Conservation (phyloP, 2,329 filamentous ascomycete genomes). For the Bretziella fagacearum region DNA sequence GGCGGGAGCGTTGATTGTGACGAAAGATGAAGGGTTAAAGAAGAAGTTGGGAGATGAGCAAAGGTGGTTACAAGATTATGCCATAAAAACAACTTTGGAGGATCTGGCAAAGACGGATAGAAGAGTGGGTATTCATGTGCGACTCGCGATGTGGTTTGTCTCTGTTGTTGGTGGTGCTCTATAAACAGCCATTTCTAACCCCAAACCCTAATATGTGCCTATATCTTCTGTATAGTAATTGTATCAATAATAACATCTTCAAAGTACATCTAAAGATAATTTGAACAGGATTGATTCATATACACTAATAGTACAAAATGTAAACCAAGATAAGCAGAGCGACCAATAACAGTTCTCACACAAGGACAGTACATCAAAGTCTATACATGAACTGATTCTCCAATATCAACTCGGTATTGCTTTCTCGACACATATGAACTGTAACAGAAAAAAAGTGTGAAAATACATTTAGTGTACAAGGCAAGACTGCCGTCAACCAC, state of each 20-base stretch:
- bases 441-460: neutral
- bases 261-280: too few relatives aligned
- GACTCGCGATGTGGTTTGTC: constrained; percentile 89
- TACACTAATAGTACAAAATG: neutral
- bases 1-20: constrained; percentile 73
- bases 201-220: neutral
- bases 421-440: neutral
- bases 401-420: neutral
- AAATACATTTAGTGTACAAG: constrained; percentile 15
- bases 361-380: neutral
- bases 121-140: constrained; percentile 68
- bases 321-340: neutral
- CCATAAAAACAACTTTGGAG: constrained; percentile 49
- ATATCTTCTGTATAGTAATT: too few relatives aligned
- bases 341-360: neutral
- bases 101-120: constrained; percentile 71
- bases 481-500: neutral
- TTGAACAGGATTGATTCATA: neutral
- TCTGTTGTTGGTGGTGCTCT: constrained; percentile 72
- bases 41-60: constrained; percentile 62
- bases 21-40: constrained; percentile 55
- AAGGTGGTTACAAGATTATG: constrained; percentile 59
- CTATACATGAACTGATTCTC: neutral
- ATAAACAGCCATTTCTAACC: constrained; percentile 24
- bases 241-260: neutral